Base-by-base conservation (phyloP, 2,329 filamentous ascomycete species). In the Scytalidium sp. region DNA sequence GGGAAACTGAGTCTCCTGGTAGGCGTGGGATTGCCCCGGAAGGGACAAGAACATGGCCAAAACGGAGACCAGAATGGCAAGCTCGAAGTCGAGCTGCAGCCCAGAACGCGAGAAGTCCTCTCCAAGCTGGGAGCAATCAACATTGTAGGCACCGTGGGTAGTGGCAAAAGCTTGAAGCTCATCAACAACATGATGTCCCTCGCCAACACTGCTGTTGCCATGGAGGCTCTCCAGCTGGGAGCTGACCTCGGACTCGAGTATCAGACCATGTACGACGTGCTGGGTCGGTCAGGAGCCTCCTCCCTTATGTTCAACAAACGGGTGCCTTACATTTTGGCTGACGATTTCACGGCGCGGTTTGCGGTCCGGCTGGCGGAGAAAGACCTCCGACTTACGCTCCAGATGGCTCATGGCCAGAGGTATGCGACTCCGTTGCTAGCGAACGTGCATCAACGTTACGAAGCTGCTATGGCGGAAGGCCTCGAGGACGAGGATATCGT, bases 111-210 rank as follows among this genome's bases (percentile, higher is more conserved):
- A 55, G 60, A 19, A 41, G 54, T n/a, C 52, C 65, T 0, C 54
- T 71, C 3, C 48, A 60, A 3, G 64, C 66, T 25, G 64, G 71
- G 62, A 61, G 67, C 4, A 64, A 66, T 17, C 59, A 67, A 72
- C 17, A 74, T 81, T 8, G 63, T 70, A 13, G 79, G 79, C 2
- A 76, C 79, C 3, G 66, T 84, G 44, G 81, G 81, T 3, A 78
- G 77, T 0, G 72, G 76, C 20, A 73, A 78, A 64, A 75, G 81
- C 64, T 75, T 83, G 74, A 82, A 82, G 57, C 74, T 80, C 47
- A 73, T 81, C 49, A 79, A 81, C 60, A 78, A 82, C 55, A 71
- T 82, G 3, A 72, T 82, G n/a, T 79, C 78, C 1, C 78, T 76
- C 1, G 74, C 79, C 8, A 77, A 82, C 58, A 81, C 82, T 47